Base-by-base conservation (phyloP, 2,329 filamentous ascomycete species). In the Stagonosporopsis tanaceti region DNA sequence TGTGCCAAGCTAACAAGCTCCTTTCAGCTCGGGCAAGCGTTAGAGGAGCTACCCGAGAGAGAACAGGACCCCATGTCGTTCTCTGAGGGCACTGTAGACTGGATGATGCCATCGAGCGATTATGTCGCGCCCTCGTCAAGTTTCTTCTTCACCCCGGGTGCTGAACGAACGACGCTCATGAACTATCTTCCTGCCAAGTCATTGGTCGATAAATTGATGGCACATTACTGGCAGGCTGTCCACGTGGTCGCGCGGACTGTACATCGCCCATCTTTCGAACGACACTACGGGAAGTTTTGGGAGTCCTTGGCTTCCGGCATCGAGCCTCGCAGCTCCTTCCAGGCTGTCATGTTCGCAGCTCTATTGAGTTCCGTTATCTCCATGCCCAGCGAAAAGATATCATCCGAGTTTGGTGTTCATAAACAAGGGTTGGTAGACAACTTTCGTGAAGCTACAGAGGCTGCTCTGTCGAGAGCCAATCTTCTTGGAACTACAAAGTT, bases 301-400 rank as follows among this genome's bases (percentile, higher is more conserved):
- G 81, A 83, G 4, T 82, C 86, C 40, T 81, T 90, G 32, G 76
- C 77, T 9, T 77, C 80, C 8, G 84, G 85, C 3, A 81, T 84
- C 38, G 87, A 91, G 71, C 89, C 89, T 7, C 78, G 84, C 2
- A 77, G 82, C 20, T 88, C 89, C 4, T 80, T 86, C 12, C 89
- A 92, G 72, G 87, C 89, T 1, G 78, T 92, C 24, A 80, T 92
- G 0, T 90, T 91, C 68, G 86, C 88, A 0, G 84, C 85, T 7
- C 81, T 91, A 76, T 88, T 93, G 64, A 88, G 87, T 38, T 89
- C 87, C 0, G 83, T 86, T 4, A 82, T 91, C 44, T 90, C 88
- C 63, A 83, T 91, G 80, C 78, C 82, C 9, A 84, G 89, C 52
- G 76, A 80, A 6, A 76, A 74, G 32, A 79, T 87, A 22, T 65